phyloP scores from a whole-genome alignment of 2,329 filamentous ascomycete genomes.

The Penicillium italicum region DNA sequence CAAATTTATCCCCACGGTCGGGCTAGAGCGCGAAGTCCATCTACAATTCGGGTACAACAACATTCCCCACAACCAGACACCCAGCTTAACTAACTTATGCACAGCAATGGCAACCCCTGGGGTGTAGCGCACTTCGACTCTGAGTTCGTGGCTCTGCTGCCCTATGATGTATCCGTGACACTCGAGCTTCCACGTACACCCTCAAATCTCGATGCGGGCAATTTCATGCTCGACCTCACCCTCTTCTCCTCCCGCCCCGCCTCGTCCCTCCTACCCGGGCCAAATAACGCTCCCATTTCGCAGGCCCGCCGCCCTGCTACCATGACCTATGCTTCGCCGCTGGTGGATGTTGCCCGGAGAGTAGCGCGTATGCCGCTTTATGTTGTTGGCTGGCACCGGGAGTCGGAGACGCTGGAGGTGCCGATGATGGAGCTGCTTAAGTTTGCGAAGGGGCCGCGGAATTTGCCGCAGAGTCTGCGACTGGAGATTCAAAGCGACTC shows the following conservation, averaged over 20 bases:
- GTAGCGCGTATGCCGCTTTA: constrained; percentile 66
- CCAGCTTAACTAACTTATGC: neutral
- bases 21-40: constrained; percentile 60
- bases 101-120: constrained; percentile 48
- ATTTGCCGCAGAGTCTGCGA: constrained; percentile 53
- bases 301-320: constrained; percentile 71
- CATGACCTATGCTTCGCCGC: constrained; percentile 70
- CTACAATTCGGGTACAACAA: constrained; percentile 59
- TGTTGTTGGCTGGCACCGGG: constrained; percentile 61
- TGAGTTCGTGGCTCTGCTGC: constrained; percentile 65
- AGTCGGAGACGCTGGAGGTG: constrained; percentile 62
- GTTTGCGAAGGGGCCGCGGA: constrained; percentile 56
- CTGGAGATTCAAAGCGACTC: constrained; percentile 68
- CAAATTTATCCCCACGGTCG: constrained; percentile 64
- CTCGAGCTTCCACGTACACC: constrained; percentile 75
- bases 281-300: constrained; percentile 51
- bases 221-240: constrained; percentile 88
- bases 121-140: constrained; percentile 50
- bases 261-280: constrained; percentile 26
- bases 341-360: constrained; percentile 61
- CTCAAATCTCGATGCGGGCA: constrained; percentile 71
- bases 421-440: constrained; percentile 69
- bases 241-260: constrained; percentile 55
- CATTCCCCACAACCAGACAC: neutral
- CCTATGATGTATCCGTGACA: constrained; percentile 77